Percentiles rank a stretch among this genome's conserved stretches.
Evolutionary conservation across 2,329 filamentous ascomycete genomes (phyloP).

Genomic region (Sporothrix brunneoviolacea): DNA sequence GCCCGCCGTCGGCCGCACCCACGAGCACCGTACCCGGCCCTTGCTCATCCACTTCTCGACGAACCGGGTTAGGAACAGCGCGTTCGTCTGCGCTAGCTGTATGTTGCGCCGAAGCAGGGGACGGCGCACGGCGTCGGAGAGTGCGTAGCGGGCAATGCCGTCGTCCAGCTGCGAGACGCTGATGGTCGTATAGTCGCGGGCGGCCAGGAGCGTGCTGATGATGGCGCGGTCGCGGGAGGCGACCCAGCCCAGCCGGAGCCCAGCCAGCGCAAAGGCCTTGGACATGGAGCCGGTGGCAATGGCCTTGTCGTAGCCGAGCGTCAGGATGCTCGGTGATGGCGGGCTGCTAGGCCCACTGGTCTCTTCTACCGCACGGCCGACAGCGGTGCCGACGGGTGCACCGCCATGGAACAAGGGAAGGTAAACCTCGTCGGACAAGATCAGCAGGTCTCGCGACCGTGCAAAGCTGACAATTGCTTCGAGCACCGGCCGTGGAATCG

Average conservation of each 20-base stretch:
- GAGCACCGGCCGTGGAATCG: constrained; percentile 57
- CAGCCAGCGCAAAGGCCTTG: constrained; percentile 78
- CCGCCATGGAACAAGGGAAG: constrained; percentile 70
- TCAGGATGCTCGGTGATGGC: constrained; percentile 61
- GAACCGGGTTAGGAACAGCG: constrained; percentile 60
- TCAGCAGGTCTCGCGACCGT: constrained; percentile 52
- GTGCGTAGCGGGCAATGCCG: constrained; percentile 66
- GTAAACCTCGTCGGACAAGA: constrained; percentile 78
- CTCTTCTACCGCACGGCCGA: background rate
- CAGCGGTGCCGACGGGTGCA: constrained; percentile 34
- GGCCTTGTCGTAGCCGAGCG: constrained; percentile 63
- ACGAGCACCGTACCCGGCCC: constrained; percentile 43
- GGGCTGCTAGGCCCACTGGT: constrained; percentile 25
- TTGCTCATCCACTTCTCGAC: constrained; percentile 53
- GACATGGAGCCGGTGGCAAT: constrained; percentile 76
- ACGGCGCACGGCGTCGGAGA: constrained; percentile 43
- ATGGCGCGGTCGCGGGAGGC: constrained; percentile 58
- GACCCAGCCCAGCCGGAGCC: constrained; percentile 78
- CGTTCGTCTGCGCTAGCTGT: constrained; percentile 59
- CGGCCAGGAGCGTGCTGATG: constrained; percentile 55
- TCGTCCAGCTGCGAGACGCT: constrained; percentile 80
- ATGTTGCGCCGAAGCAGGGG: constrained; percentile 46
- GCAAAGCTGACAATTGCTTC: constrained; percentile 58
- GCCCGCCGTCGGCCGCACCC: constrained; percentile 69
- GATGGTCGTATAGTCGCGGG: constrained; percentile 79